Base-by-base conservation (phyloP, 768 basidiomycete species). In the Trametes cinnabarina region DNA sequence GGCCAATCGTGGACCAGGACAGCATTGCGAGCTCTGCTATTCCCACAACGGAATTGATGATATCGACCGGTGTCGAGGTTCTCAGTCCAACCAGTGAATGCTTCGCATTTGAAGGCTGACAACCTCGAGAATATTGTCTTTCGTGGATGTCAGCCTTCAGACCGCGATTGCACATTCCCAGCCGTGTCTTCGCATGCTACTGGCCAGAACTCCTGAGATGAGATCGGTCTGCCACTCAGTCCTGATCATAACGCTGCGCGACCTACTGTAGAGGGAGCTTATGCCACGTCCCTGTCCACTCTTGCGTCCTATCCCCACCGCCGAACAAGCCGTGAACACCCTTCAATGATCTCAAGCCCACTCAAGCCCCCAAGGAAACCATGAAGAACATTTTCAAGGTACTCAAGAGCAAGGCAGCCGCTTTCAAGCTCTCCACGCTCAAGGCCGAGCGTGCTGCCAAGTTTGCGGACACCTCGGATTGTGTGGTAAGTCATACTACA, bases 341-440 rank as follows among this genome's bases (percentile, higher is more conserved):
- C 9, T 22, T 22, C 47, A 49, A 34, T 3, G 20, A 34, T 43
- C 23, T 34, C 42, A 17, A 43, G 17, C 42, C 30, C 47, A 5
- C 34, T 34, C 32, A 34, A 19, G 7, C 30, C 30, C 30, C 44
- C 19, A 34, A 43, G 15, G 44, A 22, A 26, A 20, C 12, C 22
- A 53, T 53, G 52, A 53, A 53, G 42, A 44, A 53, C 15, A 23
- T 53, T 22, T 23, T 53, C 52, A 23, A 25, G 15, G n/a, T 46
- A 19, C 26, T 53, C 30, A 53, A 44, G 19, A 41, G 40, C 39
- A 53, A 35, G 42, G 32, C 42, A 17, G 43, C 52, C 43, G 32
- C 42, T 22, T 32, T 12, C 22, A 34, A 46, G 22, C 42, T 26
- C 17, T 14, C 42, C 20, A 23, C 23, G 8, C 25, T 39, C 32